Percentiles rank a stretch among this genome's conserved stretches.
These are phyloP conservation scores for Ganoderma multipileum DNA, from an alignment of 1,284 basidiomycete species.

Conservation along the genomic window DNA sequence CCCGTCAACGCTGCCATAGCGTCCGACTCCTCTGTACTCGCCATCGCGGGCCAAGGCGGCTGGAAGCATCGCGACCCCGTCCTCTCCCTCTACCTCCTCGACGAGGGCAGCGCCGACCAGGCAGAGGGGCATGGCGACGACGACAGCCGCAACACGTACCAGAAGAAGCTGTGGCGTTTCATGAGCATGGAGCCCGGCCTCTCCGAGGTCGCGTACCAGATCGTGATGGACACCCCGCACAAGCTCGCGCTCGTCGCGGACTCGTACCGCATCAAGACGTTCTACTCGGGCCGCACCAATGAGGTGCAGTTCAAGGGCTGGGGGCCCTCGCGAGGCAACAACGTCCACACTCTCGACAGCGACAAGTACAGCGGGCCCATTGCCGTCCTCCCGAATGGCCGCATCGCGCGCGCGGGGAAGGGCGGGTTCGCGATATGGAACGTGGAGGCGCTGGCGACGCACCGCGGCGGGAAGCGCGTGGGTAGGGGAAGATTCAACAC, in stretches of 20 bases:
- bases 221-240: conserved; percentile 15
- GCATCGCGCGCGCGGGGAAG: conserved; percentile 41
- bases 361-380: conserved; percentile 37
- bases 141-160: not conserved
- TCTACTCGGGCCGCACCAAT: conserved; percentile 16
- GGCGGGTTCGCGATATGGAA: conserved; percentile 43
- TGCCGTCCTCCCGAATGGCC: conserved; percentile 34
- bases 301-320: conserved; percentile 20
- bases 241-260: conserved; percentile 32
- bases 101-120: conserved; percentile 20
- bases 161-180: conserved; percentile 5
- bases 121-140: not conserved
- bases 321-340: conserved; percentile 15
- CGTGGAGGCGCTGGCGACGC: conserved; percentile 40
- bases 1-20: conserved; percentile 36
- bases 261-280: conserved; percentile 32
- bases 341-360: conserved; percentile 43
- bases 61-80: conserved; percentile 43
- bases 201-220: conserved; percentile 10
- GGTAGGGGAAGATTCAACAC: conserved; percentile 25
- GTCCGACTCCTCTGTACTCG: conserved; percentile 34
- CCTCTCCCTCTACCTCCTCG: conserved; percentile 36
- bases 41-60: conserved; percentile 37
- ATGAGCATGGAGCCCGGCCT: conserved; percentile 11
- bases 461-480: conserved; percentile 24